phyloP scores from a whole-genome alignment of 2,329 filamentous ascomycete species.

The Coniochaeta sp. region DNA sequence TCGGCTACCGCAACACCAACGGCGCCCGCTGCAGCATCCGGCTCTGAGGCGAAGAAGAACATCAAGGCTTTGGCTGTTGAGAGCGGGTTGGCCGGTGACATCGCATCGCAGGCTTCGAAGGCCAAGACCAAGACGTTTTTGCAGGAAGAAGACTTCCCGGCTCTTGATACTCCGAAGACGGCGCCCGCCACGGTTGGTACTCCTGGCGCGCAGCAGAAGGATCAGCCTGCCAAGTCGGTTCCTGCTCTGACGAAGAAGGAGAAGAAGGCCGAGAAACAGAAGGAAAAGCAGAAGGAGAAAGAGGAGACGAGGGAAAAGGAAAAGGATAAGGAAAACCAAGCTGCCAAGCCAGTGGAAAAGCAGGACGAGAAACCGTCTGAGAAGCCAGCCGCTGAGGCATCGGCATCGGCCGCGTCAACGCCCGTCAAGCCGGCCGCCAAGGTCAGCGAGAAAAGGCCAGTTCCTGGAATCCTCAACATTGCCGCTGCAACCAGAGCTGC shows the following conservation, averaged over 20 bases:
- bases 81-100: constrained; percentile 39
- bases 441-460: constrained; percentile 27
- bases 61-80: constrained; percentile 37
- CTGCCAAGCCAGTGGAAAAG: too few relatives aligned
- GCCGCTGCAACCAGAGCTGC: constrained; percentile 39
- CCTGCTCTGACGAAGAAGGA: constrained; percentile 26
- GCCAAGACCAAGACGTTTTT: constrained; percentile 33
- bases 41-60: constrained; percentile 17
- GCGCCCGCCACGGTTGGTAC: constrained; percentile 24
- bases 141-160: constrained; percentile 58
- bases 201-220: constrained; percentile 26
- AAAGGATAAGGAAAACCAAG: too few relatives aligned
- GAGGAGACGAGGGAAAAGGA: constrained; percentile 5
- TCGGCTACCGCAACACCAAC: not conserved
- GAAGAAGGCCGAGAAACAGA: constrained; percentile 21
- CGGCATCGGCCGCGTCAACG: too few relatives aligned
- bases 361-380: constrained; percentile 13
- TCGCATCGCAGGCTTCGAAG: constrained; percentile 25
- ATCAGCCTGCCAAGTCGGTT: constrained; percentile 24
- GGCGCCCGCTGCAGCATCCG: not conserved
- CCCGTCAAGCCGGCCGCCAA: not conserved
- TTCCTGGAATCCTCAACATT: constrained; percentile 40
- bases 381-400: constrained; percentile 6
- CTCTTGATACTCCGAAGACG: constrained; percentile 40
- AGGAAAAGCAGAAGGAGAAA: constrained; percentile 8